Base-by-base conservation (phyloP, 2,329 filamentous ascomycete genomes). In the Stachybotrys chlorohalonatus region DNA sequence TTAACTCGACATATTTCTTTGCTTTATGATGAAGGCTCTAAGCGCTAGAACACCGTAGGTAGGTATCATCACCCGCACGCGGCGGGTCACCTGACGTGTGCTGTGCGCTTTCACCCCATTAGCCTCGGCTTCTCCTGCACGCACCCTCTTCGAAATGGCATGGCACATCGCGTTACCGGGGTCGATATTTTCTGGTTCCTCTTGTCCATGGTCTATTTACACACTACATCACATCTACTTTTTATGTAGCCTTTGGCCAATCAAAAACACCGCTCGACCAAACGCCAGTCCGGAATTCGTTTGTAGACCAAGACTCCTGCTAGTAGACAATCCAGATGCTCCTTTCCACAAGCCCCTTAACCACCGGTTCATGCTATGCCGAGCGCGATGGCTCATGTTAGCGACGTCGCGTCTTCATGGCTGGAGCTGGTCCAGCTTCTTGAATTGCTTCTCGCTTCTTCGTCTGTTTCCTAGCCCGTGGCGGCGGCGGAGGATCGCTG, bases 401-500 rank as follows among this genome's bases (percentile, higher is more conserved):
- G 50, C 66, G 66, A 50, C 65, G 62, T 36, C 68, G 60, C 7
- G 64, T 59, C 58, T 72, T 72, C 31, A 64, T 52, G 17, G 63
- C 60, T 7, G 67, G 64, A n/a, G 58, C 59, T 7, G 62, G 56
- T 11, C 58, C 57, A 5, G 62, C 59, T 42, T 70, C 69, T n/a
- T 57, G 62, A 52, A 59, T 58, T 31, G 72, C 74, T 63, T 78
- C 76, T 53, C 78, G 74, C 67, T 81, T 82, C 64, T 73, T 76
- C 15, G 70, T 73, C 58, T 76, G 74, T 68, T 82, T 83, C 59
- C 74, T 72, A 24, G 73, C 62, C 57, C 78, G 71, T 5, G 76
- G 75, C 1, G 76, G 78, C 46, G 79, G 78, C 7, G 79, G 78
- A 32, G 77, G 74, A 56, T 81, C 73, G 57, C 76, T 79, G 64